Percentiles rank a stretch among this genome's conserved stretches.
Conservation (phyloP, 257 asterid species). For the Solanum appendiculatum region DNA sequence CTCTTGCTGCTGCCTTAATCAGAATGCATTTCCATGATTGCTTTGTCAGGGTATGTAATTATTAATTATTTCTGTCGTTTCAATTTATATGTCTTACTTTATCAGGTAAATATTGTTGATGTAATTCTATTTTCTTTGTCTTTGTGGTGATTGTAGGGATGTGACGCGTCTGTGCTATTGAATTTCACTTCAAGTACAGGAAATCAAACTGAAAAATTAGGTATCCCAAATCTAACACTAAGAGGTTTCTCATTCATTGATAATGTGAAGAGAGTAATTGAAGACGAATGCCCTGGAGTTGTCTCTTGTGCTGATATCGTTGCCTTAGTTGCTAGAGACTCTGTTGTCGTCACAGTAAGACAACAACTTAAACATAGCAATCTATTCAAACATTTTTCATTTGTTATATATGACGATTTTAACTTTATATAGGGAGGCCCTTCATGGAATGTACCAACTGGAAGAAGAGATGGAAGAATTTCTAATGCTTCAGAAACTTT, state of each 20-base stretch:
- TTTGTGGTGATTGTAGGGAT: neutral
- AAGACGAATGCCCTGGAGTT: constrained; percentile 14
- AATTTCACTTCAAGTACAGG: constrained; percentile 1
- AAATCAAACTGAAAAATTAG: constrained; percentile 10
- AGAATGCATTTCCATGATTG: constrained; percentile 30
- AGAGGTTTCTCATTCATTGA: constrained; percentile 22
- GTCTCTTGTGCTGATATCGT: constrained; percentile 31
- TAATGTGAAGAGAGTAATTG: constrained; percentile 7
- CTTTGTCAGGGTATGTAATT: constrained; percentile 13
- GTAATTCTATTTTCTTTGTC: no score
- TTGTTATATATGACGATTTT: neutral
- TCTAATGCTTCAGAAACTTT: constrained; percentile 32
- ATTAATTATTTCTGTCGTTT: neutral
- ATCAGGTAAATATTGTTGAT: neutral
- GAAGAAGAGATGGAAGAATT: constrained; percentile 36
- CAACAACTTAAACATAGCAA: neutral
- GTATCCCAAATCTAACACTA: constrained; percentile 8
- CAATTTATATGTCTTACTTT: neutral
- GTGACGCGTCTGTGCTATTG: constrained; percentile 24
- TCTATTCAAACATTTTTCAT: neutral
- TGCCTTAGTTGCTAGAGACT: constrained; percentile 18
- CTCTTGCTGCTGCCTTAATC: constrained; percentile 20
- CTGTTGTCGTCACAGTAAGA: neutral
- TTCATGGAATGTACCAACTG: constrained; percentile 42
- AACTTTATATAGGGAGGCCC: constrained; percentile 47